phyloP scores from a whole-genome alignment of 805 yeast genomes.

The Saccharomyces jurei region DNA sequence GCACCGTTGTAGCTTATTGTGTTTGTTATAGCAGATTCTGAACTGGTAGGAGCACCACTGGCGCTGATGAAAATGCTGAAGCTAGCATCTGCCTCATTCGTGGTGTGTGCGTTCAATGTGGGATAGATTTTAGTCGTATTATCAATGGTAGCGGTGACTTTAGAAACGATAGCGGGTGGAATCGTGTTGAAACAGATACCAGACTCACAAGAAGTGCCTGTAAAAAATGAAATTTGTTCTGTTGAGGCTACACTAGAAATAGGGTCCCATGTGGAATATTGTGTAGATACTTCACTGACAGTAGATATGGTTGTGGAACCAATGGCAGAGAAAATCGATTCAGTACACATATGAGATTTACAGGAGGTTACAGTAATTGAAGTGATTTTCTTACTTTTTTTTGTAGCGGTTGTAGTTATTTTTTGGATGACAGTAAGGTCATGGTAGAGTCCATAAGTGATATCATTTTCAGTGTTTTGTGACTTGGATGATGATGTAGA shows the following conservation, averaged over 20 bases:
- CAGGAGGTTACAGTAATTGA: constrained; percentile 29
- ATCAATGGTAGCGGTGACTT: constrained; percentile 25
- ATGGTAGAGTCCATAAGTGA: no score
- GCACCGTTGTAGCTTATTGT: constrained; percentile 13
- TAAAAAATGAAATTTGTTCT: constrained; percentile 6
- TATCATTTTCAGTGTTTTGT: no score
- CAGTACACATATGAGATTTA: constrained; percentile 21
- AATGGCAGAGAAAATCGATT: constrained; percentile 23
- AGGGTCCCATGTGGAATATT: constrained; percentile 26
- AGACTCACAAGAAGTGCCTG: not conserved
- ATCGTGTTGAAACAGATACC: constrained; percentile 3
- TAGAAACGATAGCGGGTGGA: constrained; percentile 24
- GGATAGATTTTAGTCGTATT: constrained; percentile 30
- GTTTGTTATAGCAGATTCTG: constrained; percentile 16
- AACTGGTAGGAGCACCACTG: not conserved
- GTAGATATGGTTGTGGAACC: constrained; percentile 28
- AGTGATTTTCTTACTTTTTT: constrained; percentile 14
- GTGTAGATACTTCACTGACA: constrained; percentile 26
- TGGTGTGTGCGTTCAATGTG: constrained; percentile 22
- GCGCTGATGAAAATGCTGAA: constrained; percentile 14
- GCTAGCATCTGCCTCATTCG: constrained; percentile 12
- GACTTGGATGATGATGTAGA: no score
- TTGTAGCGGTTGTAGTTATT: not conserved
- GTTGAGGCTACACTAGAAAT: constrained; percentile 15
- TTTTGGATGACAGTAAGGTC: no score